Percentiles rank a stretch among this genome's conserved stretches.
These are phyloP conservation scores for Blepharisma stoltei DNA, from an alignment of 73 alveolate species.

Conservation along the genomic window DNA sequence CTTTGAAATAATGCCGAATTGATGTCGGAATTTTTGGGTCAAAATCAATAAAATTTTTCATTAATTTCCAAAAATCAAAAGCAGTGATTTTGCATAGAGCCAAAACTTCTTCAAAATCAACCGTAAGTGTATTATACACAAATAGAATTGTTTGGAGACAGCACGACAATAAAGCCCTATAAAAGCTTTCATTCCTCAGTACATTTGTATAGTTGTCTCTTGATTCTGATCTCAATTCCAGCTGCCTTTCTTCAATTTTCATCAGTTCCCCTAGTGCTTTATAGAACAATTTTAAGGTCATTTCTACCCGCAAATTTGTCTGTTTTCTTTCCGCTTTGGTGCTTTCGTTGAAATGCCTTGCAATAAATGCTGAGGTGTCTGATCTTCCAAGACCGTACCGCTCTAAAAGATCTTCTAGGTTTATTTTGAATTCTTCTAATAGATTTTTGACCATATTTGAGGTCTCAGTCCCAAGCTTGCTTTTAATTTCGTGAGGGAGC, in stretches of 20 bases:
- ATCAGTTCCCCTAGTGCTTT: neutral
- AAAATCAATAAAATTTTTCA: slow-evolving; percentile 55
- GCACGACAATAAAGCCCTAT: slow-evolving; percentile 43
- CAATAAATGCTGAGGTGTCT: too few relatives aligned
- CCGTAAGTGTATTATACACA: slow-evolving; percentile 21
- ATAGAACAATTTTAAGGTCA: neutral
- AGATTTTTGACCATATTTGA: neutral
- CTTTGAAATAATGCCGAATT: slow-evolving; percentile 12
- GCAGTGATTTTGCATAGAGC: slow-evolving; percentile 41
- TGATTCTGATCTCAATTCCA: slow-evolving; percentile 2
- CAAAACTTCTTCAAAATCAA: slow-evolving; percentile 38
- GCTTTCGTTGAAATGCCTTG: too few relatives aligned
- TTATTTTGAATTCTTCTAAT: neutral
- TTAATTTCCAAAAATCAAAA: slow-evolving; percentile 60
- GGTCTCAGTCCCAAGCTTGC: neutral
- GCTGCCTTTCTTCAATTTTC: slow-evolving; percentile 24
- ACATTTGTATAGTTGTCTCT: slow-evolving; percentile 14
- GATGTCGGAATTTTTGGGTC: slow-evolving; percentile 56
- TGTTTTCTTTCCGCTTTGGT: too few relatives aligned
- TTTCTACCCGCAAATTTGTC: too few relatives aligned
- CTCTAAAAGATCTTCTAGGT: too few relatives aligned
- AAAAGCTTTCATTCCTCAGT: slow-evolving; percentile 32
- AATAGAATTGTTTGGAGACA: slow-evolving; percentile 44
- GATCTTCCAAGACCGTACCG: too few relatives aligned
- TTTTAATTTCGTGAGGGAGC: neutral